phyloP scores from a whole-genome alignment of 768 basidiomycete genomes.

The Clitopilus hobsonii region DNA sequence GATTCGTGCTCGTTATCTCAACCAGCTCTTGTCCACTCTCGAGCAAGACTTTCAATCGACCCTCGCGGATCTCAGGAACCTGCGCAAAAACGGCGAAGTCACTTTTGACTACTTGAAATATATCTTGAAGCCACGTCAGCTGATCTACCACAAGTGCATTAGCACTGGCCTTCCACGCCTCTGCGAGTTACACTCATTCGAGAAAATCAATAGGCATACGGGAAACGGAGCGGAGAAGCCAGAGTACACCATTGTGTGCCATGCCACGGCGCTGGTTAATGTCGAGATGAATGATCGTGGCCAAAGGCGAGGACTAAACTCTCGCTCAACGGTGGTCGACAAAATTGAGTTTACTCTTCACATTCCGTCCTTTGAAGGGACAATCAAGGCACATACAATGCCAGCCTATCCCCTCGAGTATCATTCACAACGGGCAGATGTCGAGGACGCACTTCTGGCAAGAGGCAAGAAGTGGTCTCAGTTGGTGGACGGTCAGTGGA shows the following conservation, averaged over 20 bases:
- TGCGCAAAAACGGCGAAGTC: slow-evolving; percentile 52
- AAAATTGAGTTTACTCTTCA: not conserved
- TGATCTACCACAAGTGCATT: slow-evolving; percentile 47
- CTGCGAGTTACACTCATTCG: slow-evolving; percentile 38
- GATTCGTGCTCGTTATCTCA: slow-evolving; percentile 35
- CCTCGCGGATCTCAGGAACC: slow-evolving; percentile 38
- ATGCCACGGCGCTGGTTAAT: not conserved
- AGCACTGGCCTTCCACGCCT: slow-evolving; percentile 49
- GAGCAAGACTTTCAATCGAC: slow-evolving; percentile 45
- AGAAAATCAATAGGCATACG: not conserved
- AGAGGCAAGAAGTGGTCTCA: not conserved
- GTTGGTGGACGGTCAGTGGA: not conserved
- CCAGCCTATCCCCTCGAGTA: not conserved
- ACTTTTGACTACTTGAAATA: slow-evolving; percentile 51
- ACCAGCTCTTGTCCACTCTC: slow-evolving; percentile 45
- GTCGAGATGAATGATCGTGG: not conserved
- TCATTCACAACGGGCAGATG: not conserved
- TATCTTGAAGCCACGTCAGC: slow-evolving; percentile 50
- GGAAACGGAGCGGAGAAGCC: not conserved
- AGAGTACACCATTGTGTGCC: not conserved
- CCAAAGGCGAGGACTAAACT: not conserved
- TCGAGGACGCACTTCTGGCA: not conserved
- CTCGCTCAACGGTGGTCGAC: not conserved
- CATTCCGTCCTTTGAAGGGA: not conserved
- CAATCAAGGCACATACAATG: not conserved